These are phyloP conservation scores for Cenchrus americanus DNA, from an alignment of 176 grass and related monocot species.

Conservation along the genomic window DNA sequence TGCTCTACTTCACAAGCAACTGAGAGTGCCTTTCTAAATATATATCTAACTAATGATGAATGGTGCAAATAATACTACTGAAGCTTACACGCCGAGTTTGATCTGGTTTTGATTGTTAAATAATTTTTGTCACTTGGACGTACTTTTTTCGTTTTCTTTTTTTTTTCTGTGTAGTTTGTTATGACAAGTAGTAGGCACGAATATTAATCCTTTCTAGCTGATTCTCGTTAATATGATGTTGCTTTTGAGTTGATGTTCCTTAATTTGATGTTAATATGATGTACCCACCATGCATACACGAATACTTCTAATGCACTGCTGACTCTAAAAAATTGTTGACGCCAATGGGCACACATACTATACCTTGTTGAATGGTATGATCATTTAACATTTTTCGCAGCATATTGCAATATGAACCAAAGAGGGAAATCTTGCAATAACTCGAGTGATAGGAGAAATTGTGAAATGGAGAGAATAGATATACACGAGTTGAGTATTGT, in stretches of 20 bases:
- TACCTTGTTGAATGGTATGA: too few relatives aligned
- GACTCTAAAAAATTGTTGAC: too few relatives aligned
- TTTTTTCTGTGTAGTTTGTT: background rate
- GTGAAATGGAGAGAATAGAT: too few relatives aligned
- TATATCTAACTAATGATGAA: background rate
- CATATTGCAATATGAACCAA: too few relatives aligned
- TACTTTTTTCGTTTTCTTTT: background rate
- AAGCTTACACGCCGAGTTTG: background rate
- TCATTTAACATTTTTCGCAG: too few relatives aligned
- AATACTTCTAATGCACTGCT: background rate
- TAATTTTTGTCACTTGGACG: background rate
- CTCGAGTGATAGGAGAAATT: too few relatives aligned
- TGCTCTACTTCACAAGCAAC: background rate
- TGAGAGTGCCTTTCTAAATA: background rate
- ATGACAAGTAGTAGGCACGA: background rate
- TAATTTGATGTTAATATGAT: background rate
- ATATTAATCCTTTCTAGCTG: background rate
- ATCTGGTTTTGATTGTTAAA: background rate
- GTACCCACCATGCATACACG: background rate
- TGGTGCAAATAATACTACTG: background rate
- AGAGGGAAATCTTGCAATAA: too few relatives aligned
- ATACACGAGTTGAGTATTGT: too few relatives aligned
- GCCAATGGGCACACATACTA: too few relatives aligned
- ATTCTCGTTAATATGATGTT: conserved; percentile 20
- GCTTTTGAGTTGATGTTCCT: background rate